These are phyloP conservation scores for Bidens hawaiensis DNA, from an alignment of 140 eudicot species.

Conservation along the genomic window DNA sequence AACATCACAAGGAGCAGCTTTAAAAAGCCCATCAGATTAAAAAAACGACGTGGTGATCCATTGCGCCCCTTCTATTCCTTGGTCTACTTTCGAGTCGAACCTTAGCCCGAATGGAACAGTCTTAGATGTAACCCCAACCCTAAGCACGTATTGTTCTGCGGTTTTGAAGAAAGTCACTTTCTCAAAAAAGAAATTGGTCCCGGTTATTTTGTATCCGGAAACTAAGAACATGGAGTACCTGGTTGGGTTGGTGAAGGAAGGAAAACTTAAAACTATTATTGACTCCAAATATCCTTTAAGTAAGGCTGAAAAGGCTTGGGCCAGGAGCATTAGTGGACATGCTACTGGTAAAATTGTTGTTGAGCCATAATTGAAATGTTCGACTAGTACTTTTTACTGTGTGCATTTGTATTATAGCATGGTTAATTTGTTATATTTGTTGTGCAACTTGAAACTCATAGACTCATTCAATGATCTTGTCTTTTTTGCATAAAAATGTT, in stretches of 20 bases:
- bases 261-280: conserved; percentile 42
- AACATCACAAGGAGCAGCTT: conserved; percentile 47
- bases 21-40: conserved; percentile 49
- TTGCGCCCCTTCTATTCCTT: conserved; percentile 44
- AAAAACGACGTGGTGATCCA: conserved; percentile 52
- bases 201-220: conserved; percentile 35
- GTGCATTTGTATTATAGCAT: no score
- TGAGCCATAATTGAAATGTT: no score
- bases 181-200: conserved; percentile 54
- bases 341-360: conserved; percentile 60
- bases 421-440: no score
- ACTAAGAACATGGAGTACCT: conserved; percentile 45
- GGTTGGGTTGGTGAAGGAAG: conserved; percentile 56
- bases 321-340: conserved; percentile 54
- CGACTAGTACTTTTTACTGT: no score
- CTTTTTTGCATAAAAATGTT: no score
- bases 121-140: conserved; percentile 35
- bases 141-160: conserved; percentile 33
- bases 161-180: conserved; percentile 40
- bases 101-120: conserved; percentile 49
- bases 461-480: no score
- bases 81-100: conserved; percentile 52
- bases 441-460: no score
- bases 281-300: conserved; percentile 43
- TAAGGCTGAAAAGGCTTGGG: conserved; percentile 59